Percentiles rank a stretch among this genome's conserved stretches.
Evolutionary conservation across 768 basidiomycete species (phyloP).

Genomic region (Royoungia palumana): DNA sequence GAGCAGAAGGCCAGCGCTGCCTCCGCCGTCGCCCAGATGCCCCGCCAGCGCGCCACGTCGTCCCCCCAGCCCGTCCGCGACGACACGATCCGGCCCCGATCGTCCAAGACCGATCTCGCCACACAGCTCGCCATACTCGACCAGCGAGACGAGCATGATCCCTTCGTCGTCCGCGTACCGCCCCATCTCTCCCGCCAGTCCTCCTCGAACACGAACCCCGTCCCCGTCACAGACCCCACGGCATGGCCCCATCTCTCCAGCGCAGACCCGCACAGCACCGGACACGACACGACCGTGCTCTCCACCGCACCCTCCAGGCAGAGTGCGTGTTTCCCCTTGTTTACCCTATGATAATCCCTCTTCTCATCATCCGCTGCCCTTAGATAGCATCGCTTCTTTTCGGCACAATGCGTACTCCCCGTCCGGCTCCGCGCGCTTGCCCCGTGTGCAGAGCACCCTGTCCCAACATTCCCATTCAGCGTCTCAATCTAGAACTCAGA

Average conservation of each 20-base stretch:
- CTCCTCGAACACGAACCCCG: constrained; percentile 23
- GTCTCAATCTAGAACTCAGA: constrained; percentile 45
- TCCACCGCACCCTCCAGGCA: constrained; percentile 35
- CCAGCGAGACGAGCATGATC: constrained; percentile 35
- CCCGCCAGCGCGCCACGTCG: constrained; percentile 10
- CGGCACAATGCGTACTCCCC: constrained; percentile 29
- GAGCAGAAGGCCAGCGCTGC: constrained; percentile 35
- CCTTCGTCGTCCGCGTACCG: constrained; percentile 42
- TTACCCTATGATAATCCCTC: not conserved
- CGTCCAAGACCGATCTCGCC: constrained; percentile 14
- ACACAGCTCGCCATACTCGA: constrained; percentile 21
- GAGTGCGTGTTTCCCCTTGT: constrained; percentile 32
- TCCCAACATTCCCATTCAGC: constrained; percentile 32
- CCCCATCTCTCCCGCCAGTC: constrained; percentile 32
- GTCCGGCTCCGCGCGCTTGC: constrained; percentile 29
- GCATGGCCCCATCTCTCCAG: constrained; percentile 21
- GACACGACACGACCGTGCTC: constrained; percentile 15
- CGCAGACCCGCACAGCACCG: constrained; percentile 18
- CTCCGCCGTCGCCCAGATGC: constrained; percentile 10
- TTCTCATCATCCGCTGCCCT: constrained; percentile 6
- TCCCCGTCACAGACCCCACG: constrained; percentile 16
- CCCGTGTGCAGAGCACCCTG: constrained; percentile 37
- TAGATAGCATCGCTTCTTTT: constrained; percentile 29
- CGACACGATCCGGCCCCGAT: constrained; percentile 18
- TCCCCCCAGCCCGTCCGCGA: constrained; percentile 9